Percentiles rank a stretch among this genome's conserved stretches.
phyloP scores from a whole-genome alignment of 441 rosid genomes.

The Manihot esculenta region DNA sequence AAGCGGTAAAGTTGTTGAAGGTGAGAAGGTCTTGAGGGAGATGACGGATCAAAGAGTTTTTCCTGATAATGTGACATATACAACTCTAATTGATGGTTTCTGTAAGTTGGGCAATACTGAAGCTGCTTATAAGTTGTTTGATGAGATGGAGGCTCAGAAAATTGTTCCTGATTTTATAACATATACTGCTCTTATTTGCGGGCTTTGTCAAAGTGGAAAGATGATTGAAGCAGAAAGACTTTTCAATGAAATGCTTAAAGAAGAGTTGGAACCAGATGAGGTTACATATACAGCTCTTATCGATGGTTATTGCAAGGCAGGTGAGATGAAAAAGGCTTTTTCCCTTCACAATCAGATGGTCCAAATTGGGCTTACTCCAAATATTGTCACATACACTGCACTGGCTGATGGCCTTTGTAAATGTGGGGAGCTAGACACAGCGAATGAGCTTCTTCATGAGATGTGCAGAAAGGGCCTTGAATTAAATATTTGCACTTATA shows the following conservation, averaged over 20 bases:
- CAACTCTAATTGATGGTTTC: conserved; percentile 78
- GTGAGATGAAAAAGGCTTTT: conserved; percentile 70
- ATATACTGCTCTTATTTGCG: conserved; percentile 69
- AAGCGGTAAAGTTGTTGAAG: conserved; percentile 51
- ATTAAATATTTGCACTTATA: conserved; percentile 69
- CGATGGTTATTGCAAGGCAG: conserved; percentile 82
- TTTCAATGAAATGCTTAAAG: conserved; percentile 55
- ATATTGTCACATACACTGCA: conserved; percentile 78
- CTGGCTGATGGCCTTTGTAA: conserved; percentile 87
- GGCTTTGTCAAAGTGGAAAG: conserved; percentile 61
- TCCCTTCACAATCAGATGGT: conserved; percentile 79
- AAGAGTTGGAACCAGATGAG: conserved; percentile 68
- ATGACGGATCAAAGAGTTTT: conserved; percentile 51
- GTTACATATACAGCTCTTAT: conserved; percentile 73
- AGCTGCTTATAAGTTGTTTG: conserved; percentile 52
- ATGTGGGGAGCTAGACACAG: conserved; percentile 69
- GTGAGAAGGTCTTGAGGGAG: conserved; percentile 57
- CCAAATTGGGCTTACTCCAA: conserved; percentile 58
- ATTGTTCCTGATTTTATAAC: conserved; percentile 63
- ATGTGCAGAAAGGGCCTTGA: conserved; percentile 73
- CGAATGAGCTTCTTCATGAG: conserved; percentile 89
- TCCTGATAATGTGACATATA: conserved; percentile 67
- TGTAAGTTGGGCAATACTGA: conserved; percentile 57
- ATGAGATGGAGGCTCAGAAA: conserved; percentile 52
- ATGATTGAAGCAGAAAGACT: conserved; percentile 61